Base-by-base conservation (phyloP, 176 grass and related monocot genomes). In the Aegilops tauschii region DNA sequence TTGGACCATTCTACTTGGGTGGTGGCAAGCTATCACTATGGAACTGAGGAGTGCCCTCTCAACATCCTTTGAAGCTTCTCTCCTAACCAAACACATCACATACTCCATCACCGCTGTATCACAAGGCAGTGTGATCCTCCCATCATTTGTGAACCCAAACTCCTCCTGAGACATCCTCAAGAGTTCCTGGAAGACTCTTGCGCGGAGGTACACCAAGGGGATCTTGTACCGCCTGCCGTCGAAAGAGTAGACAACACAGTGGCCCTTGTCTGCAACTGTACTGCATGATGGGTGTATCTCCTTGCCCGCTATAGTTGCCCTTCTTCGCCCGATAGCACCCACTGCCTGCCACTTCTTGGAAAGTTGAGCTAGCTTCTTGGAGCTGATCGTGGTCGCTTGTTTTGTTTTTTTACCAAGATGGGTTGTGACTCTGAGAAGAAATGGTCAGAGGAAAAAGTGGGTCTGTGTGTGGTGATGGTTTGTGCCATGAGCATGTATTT, bases 311-410 rank as follows among this genome's bases (percentile, higher is more conserved):
- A 65, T 21, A 59, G 80, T 65, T 12, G 89, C 78, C 39, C 86
- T 90, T 82, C 76, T 91, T 79, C 90, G 68, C 36, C 88, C 83
- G 32, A 92, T 70, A 14, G 75, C 79, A 65, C 82, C 83, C 58
- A 94, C 90, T 71, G 73, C 91, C 66, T 88, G 90, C 90, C 90
- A 92, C 82, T 88, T 92, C 78, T 90, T 95, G 59, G 85, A 88
- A 73, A 96, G 79, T 61, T 92, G 83, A 84, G 69, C 82, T 68
- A 92, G 69, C 85, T 86, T 93, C 87, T 95, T 95, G 28, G 88
- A 82, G 61, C 78, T 85, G 69, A 88, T 74, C 90, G 90, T 92
- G 58, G 31, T 86, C 63, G 56, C n/a, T 74, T 40, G 45, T 74
- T n/a, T 61, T 52, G 21, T 25, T 62, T 86, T 76, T 86, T 79